phyloP scores from a whole-genome alignment of 1,284 basidiomycete genomes.

The Cerioporus squamosus region DNA sequence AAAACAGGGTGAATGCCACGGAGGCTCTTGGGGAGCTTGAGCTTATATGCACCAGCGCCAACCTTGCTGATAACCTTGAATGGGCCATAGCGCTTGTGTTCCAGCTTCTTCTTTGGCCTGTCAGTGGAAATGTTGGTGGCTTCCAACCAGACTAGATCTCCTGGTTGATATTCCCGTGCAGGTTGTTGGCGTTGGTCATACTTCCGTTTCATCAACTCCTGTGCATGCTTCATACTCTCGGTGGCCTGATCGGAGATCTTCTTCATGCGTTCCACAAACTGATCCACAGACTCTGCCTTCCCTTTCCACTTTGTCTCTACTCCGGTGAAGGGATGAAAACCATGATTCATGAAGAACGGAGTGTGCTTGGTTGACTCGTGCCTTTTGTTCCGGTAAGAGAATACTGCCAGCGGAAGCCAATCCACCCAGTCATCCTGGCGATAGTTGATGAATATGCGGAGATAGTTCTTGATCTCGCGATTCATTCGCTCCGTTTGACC shows the following conservation, averaged over 20 bases:
- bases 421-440: slow-evolving; percentile 38
- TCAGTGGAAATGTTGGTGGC: slow-evolving; percentile 32
- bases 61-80: slow-evolving; percentile 36
- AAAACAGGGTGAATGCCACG: slow-evolving; percentile 42
- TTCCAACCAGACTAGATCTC: slow-evolving; percentile 38
- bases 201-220: slow-evolving; percentile 9
- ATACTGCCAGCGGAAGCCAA: slow-evolving; percentile 31
- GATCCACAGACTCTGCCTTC: background rate
- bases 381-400: slow-evolving; percentile 27
- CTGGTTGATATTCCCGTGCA: slow-evolving; percentile 20
- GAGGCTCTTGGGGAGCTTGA: slow-evolving; percentile 37
- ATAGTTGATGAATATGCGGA: slow-evolving; percentile 28
- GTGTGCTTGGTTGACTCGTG: slow-evolving; percentile 31
- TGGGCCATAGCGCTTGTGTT: slow-evolving; percentile 37
- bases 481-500: slow-evolving; percentile 38
- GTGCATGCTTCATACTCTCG: background rate
- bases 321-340: slow-evolving; percentile 5
- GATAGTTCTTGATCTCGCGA: slow-evolving; percentile 33
- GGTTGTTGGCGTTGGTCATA: slow-evolving; percentile 1
- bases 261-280: slow-evolving; percentile 7
- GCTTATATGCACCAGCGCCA: slow-evolving; percentile 29
- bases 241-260: slow-evolving; percentile 1
- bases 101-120: slow-evolving; percentile 38
- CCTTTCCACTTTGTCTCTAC: background rate
- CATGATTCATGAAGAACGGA: slow-evolving; percentile 32